Evolutionary conservation across 108 stramenopile species (phyloP).

Genomic region (Stephanodiscus triporus): DNA sequence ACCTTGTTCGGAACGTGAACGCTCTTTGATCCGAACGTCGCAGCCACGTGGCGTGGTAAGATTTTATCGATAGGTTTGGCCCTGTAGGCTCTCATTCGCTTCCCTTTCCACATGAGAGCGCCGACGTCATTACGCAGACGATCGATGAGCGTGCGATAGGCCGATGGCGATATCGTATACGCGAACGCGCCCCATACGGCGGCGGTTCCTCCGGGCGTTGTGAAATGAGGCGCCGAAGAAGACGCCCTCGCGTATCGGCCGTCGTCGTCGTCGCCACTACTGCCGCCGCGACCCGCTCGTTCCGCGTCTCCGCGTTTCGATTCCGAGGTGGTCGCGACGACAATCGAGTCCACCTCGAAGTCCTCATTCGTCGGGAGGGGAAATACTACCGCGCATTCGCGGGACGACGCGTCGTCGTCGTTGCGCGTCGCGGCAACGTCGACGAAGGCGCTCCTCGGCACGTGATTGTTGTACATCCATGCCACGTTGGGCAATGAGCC

Average conservation of each 20-base stretch:
- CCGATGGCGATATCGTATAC: slow-evolving; percentile 74
- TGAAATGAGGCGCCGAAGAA: slow-evolving; percentile 34
- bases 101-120: slow-evolving; percentile 84
- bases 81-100: slow-evolving; percentile 69
- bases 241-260: slow-evolving; percentile 4
- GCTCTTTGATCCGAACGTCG: slow-evolving; percentile 40
- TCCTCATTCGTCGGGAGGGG: slow-evolving; percentile 70
- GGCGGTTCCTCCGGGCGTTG: slow-evolving; percentile 77
- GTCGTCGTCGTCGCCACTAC: no score
- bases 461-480: slow-evolving; percentile 69
- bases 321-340: neutral
- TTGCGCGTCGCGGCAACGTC: no score
- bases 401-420: slow-evolving; percentile 1
- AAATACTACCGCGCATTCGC: slow-evolving; percentile 31
- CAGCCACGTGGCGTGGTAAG: slow-evolving; percentile 64
- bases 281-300: neutral
- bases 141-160: slow-evolving; percentile 58
- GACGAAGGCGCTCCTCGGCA: slow-evolving; percentile 47
- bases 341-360: slow-evolving; percentile 48
- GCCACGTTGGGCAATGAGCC: slow-evolving; percentile 75
- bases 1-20: slow-evolving; percentile 71
- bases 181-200: slow-evolving; percentile 86
- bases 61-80: slow-evolving; percentile 89
- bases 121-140: slow-evolving; percentile 79
- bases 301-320: neutral